These are phyloP conservation scores for Hirsutella minnesotensis DNA, from an alignment of 2,329 filamentous ascomycete species.

Conservation along the genomic window DNA sequence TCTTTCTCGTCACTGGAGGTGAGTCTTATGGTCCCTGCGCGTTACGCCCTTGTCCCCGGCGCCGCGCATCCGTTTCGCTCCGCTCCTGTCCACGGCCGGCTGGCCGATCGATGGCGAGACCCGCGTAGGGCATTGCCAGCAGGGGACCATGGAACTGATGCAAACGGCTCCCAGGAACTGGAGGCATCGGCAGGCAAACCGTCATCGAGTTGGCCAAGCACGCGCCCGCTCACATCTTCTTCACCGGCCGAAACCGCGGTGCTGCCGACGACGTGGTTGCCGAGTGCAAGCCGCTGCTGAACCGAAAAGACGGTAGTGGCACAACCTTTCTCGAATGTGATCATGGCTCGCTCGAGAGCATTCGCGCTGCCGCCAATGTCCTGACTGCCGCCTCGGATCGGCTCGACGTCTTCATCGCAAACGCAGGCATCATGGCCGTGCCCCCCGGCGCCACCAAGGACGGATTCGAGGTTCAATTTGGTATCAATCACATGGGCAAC, in stretches of 20 bases:
- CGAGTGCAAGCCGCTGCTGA: slow-evolving; percentile 11
- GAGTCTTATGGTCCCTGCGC: too few species aligned
- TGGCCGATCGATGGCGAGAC: not conserved
- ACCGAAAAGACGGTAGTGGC: too few species aligned
- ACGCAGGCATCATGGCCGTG: slow-evolving; percentile 17
- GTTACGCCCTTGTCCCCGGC: too few species aligned
- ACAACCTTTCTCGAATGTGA: slow-evolving; percentile 30
- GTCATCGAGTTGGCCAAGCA: slow-evolving; percentile 22
- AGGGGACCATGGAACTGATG: not conserved
- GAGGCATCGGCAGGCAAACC: slow-evolving; percentile 15
- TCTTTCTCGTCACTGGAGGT: slow-evolving; percentile 40
- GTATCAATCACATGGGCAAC: slow-evolving; percentile 22
- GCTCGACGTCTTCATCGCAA: slow-evolving; percentile 27
- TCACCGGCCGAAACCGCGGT: slow-evolving; percentile 35
- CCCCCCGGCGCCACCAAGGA: slow-evolving; percentile 21
- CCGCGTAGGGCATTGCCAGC: not conserved
- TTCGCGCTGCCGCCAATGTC: slow-evolving; percentile 28
- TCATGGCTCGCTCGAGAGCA: slow-evolving; percentile 34
- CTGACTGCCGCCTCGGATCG: slow-evolving; percentile 24
- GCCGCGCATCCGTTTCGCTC: too few species aligned
- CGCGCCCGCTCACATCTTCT: slow-evolving; percentile 38
- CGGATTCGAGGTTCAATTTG: slow-evolving; percentile 23
- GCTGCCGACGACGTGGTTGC: slow-evolving; percentile 31
- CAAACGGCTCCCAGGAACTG: slow-evolving; percentile 24
- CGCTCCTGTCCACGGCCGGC: too few species aligned